These are phyloP conservation scores for Agrocybe praecox DNA, from an alignment of 768 basidiomycete genomes.

Conservation along the genomic window DNA sequence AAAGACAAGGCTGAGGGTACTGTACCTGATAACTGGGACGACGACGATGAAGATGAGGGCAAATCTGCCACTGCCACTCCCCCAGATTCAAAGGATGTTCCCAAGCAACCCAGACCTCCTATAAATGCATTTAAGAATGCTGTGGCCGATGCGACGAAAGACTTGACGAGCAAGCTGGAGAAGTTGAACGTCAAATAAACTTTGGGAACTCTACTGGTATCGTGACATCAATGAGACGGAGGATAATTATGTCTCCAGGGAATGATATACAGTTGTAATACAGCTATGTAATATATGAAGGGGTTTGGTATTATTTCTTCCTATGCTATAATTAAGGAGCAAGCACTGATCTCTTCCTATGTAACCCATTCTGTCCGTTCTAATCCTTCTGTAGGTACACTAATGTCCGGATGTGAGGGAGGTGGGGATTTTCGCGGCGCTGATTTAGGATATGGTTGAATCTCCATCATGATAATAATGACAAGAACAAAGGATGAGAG, in stretches of 20 bases:
- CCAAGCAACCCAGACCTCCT: not conserved
- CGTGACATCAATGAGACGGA: too few species aligned
- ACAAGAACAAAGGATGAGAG: slow-evolving; percentile 67
- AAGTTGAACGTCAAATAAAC: slow-evolving; percentile 58
- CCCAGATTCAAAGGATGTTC: slow-evolving; percentile 20
- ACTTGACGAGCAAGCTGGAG: slow-evolving; percentile 51
- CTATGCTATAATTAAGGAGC: slow-evolving; percentile 3
- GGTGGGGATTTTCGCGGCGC: slow-evolving; percentile 29
- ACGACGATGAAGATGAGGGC: slow-evolving; percentile 48
- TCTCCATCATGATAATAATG: slow-evolving; percentile 72
- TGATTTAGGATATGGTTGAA: slow-evolving; percentile 44
- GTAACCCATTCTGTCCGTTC: slow-evolving; percentile 35
- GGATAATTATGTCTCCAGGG: slow-evolving; percentile 4
- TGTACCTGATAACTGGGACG: slow-evolving; percentile 82
- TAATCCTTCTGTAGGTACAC: slow-evolving; percentile 31
- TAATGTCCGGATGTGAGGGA: slow-evolving; percentile 26
- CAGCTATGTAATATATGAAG: slow-evolving; percentile 42
- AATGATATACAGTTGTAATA: slow-evolving; percentile 35
- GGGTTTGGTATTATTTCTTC: slow-evolving; percentile 13
- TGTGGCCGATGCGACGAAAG: slow-evolving; percentile 6
- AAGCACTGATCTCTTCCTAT: slow-evolving; percentile 18
- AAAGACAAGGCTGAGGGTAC: slow-evolving; percentile 47
- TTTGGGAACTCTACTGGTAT: not conserved
- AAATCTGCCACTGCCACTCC: slow-evolving; percentile 23
- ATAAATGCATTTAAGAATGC: not conserved